phyloP scores from a whole-genome alignment of 257 asterid genomes.

The Rauvolfia tetraphylla region DNA sequence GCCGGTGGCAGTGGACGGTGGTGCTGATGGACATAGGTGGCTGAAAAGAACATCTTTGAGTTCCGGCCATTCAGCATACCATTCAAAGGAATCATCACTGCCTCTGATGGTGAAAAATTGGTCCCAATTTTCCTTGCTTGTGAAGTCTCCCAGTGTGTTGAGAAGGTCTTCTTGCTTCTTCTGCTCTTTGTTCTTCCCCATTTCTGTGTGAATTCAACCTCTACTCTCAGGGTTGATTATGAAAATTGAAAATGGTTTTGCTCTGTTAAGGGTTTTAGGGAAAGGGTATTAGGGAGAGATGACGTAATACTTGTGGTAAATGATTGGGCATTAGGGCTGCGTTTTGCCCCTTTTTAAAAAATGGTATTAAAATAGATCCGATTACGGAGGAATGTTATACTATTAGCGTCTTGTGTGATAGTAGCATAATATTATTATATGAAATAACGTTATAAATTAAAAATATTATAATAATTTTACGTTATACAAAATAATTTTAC shows the following conservation, averaged over 20 bases:
- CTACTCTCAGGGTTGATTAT: background rate
- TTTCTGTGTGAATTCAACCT: constrained; percentile 10
- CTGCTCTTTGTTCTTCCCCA: constrained; percentile 41
- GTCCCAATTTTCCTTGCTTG: constrained; percentile 91
- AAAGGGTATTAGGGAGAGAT: background rate
- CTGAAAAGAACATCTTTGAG: constrained; percentile 41
- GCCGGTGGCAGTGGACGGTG: constrained; percentile 4
- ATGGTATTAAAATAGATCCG: too few species aligned
- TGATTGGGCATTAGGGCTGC: too few species aligned
- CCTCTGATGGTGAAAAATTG: constrained; percentile 75
- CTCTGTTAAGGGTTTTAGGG: background rate
- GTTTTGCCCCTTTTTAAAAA: too few species aligned
- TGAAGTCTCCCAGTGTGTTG: constrained; percentile 70
- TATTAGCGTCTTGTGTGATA: too few species aligned
- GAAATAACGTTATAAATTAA: too few species aligned
- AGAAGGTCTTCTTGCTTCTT: constrained; percentile 59
- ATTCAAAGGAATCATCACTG: constrained; percentile 70
- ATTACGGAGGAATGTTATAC: too few species aligned
- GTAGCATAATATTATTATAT: too few species aligned
- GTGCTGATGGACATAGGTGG: constrained; percentile 25
- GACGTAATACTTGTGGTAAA: background rate
- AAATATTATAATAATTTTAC: too few species aligned
- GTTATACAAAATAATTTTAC: too few species aligned
- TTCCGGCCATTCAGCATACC: constrained; percentile 93
- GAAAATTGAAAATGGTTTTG: background rate